Percentiles rank a stretch among this genome's conserved stretches.
phyloP scores from a whole-genome alignment of 2,329 filamentous ascomycete species.

The Magnaporthiopsis rhizophila region DNA sequence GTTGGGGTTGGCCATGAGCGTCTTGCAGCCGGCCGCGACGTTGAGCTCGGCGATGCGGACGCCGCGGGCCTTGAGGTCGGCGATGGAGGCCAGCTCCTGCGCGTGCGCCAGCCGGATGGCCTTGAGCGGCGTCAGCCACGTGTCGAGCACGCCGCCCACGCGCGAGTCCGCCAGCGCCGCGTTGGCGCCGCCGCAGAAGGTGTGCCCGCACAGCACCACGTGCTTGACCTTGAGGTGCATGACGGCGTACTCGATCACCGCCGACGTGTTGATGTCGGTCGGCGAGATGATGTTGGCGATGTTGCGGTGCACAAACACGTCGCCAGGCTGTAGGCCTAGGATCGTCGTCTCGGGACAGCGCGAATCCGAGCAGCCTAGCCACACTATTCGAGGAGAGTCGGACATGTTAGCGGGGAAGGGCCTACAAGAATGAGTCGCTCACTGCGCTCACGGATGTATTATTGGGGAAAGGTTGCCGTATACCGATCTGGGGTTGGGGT shows the following conservation, averaged over 20 bases:
- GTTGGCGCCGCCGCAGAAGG: constrained; percentile 57
- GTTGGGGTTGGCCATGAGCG: constrained; percentile 59
- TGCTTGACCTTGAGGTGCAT: constrained; percentile 62
- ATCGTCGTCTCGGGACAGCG: constrained; percentile 79
- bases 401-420: neutral
- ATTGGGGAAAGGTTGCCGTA: neutral
- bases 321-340: constrained; percentile 68
- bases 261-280: constrained; percentile 65
- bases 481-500: neutral
- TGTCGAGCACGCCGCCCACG: constrained; percentile 46
- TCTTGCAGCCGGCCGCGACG: constrained; percentile 59
- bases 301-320: constrained; percentile 85
- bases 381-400: constrained; percentile 40
- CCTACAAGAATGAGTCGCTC: neutral
- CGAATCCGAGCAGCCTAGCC: constrained; percentile 83
- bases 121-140: constrained; percentile 45
- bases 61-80: constrained; percentile 45
- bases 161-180: constrained; percentile 43
- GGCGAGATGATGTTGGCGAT: constrained; percentile 76
- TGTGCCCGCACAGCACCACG: constrained; percentile 63
- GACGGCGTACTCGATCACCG: constrained; percentile 76
- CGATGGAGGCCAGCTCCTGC: constrained; percentile 46
- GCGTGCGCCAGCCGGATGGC: constrained; percentile 36
- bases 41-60: constrained; percentile 68
- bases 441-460: neutral